Base-by-base conservation (phyloP, 75 land plant species). In the Azolla pinnata region DNA sequence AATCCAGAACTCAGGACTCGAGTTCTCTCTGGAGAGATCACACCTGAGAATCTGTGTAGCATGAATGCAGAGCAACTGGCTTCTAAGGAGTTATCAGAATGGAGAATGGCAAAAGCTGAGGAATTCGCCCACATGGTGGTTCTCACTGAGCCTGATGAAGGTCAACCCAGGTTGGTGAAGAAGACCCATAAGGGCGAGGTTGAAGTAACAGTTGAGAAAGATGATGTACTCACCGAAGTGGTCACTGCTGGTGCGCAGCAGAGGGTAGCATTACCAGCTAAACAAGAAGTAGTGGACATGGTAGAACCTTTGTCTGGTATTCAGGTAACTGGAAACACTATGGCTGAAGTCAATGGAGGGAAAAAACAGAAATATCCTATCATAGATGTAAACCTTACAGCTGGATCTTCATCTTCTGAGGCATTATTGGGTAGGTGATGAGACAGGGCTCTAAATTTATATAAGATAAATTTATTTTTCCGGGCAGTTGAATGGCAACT, bases 161-260 rank as follows among this genome's bases (percentile, higher is more conserved):
- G 82, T 44, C 57, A 68, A 0, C 77, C 86, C 33, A 82, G 87
- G 35, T 38, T 89, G 57, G 91, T 95, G 38, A 95, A 74, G 78
- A 95, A 95, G 69, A 95, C 99, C 33, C 99, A 95, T 53, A 95
- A 95, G 62, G 99, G 99, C 45, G 99, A 95, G 44, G 70, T 79
- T 66, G 79, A 81, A 56, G 85, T 93, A 20, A 82, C 72, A 40
- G 70, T 75, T 54, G 91, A 81, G 54, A 60, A 69, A 23, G 80
- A 78, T 73, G 74, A 69, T 66, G 53, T 53, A 34, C 50, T 24
- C 61, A 44, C 83, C 1, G 77, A 67, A 53, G 81, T 77, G 44
- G 75, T 78, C 52, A 75, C 75, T 65, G 42, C 45, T 57, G 81
- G 80, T 9, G 25, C 70, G 28, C 25, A 28, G 44, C 46, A 38